phyloP scores from a whole-genome alignment of 2,329 filamentous ascomycete genomes.

The Pseudogymnoascus sp. region DNA sequence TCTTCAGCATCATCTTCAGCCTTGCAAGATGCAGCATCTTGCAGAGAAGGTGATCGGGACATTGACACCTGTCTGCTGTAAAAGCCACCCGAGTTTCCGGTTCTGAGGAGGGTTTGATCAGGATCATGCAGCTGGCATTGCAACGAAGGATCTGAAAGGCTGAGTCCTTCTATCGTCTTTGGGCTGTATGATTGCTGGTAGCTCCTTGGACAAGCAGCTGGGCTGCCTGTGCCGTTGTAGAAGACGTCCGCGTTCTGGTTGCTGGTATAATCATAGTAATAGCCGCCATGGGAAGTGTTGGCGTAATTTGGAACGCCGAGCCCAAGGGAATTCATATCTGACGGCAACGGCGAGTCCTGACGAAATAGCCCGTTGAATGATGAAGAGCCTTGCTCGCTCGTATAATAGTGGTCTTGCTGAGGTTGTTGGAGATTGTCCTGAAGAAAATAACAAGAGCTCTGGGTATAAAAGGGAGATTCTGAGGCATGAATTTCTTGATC shows the following conservation, averaged over 20 bases:
- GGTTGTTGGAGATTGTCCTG: background rate
- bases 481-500: background rate
- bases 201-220: background rate
- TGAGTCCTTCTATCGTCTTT: background rate
- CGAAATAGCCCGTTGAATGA: background rate
- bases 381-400: background rate
- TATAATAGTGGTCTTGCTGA: background rate
- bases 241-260: background rate
- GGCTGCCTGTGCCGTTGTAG: background rate
- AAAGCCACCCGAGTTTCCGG: background rate
- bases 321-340: conserved; percentile 1
- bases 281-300: background rate
- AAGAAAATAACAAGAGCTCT: background rate
- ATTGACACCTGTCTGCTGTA: background rate
- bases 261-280: background rate
- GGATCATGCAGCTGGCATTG: background rate
- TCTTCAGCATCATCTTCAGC: conserved; percentile 22
- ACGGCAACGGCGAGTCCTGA: background rate
- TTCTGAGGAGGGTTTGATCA: background rate
- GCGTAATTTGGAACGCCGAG: background rate
- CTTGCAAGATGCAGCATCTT: conserved; percentile 16
- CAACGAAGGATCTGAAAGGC: background rate
- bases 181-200: conserved; percentile 4
- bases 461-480: conserved; percentile 2
- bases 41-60: conserved; percentile 11